Evolutionary conservation across 2,329 filamentous ascomycete genomes (phyloP), one percentile per base, ranked within the genome.

Genomic region (Parascedosporium putredinis): DNA sequence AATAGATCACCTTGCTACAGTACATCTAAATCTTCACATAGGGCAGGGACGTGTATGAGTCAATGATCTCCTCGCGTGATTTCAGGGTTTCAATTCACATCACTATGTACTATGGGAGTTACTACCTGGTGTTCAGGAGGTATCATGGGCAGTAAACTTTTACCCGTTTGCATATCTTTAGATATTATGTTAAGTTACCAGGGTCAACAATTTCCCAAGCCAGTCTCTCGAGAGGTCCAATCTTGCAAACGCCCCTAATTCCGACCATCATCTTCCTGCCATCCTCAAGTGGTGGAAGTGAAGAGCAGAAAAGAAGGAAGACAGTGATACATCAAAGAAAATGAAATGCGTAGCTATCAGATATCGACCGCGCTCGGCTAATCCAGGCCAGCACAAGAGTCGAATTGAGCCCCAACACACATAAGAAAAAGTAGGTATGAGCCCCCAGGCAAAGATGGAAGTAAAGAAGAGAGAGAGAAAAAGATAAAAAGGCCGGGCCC

Each of bases 321-420:
- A 31, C 14, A 31, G 27, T 7, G 20, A 18, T 8, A 36, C 5
- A 54, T 31, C 10, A 45, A 9, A 45, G 33, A 49, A 23, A 25
- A 47, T 31, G 42, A 36, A 31, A 54, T 24, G 50, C 27, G 22
- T 36, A 25, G 23, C n/a, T 12, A 16, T 20, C 12, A 42, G 51
- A 52, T 16, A 20, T 42, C 38, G 14, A 42, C 16, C n/a, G 16
- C 23, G 38, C 38, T 20, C 38, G 20, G 38, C 38, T 42, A 42
- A 42, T 42, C 38, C 38, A 42, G 38, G 38, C 38, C 12, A 20
- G 18, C 10, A 10, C 38, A 20, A 42, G 38, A 23, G 6, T 23
- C 3, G 38, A 42, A n/a, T n/a, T n/a, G n/a, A n/a, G n/a, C 23
- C 38, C 16, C 5, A 42, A 20, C 16, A 16, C 10, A 42, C 16